These are phyloP conservation scores for Osmozyma mogii DNA, from an alignment of 805 yeast species.

Conservation along the genomic window DNA sequence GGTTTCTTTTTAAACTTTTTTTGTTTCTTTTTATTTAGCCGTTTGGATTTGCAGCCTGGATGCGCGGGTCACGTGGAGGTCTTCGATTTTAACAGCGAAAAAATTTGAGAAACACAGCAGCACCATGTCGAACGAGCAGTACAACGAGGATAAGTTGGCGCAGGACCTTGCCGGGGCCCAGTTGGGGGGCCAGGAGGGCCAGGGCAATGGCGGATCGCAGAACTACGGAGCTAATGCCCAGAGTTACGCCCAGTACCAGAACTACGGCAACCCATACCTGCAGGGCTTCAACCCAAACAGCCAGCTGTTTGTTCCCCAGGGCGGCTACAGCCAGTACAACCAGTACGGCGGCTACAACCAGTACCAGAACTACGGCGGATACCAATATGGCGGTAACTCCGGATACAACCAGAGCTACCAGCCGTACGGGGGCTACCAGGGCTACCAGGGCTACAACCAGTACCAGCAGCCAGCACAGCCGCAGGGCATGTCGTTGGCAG, in stretches of 20 bases:
- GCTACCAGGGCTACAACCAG: conserved; percentile 9
- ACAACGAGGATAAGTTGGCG: conserved; percentile 36
- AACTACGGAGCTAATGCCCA: no score
- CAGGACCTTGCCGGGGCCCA: conserved; percentile 37
- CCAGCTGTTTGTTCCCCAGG: conserved; percentile 42
- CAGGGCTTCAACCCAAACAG: conserved; percentile 41
- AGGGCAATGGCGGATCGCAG: no score
- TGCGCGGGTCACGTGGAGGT: no score
- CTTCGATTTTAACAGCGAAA: no score
- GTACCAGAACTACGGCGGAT: conserved; percentile 10
- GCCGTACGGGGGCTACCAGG: conserved; percentile 3
- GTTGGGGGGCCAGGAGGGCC: conserved; percentile 19
- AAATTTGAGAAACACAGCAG: neutral
- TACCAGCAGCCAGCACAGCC: conserved; percentile 16
- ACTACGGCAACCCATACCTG: conserved; percentile 5
- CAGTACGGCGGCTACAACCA: conserved; percentile 5
- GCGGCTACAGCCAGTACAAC: conserved; percentile 15
- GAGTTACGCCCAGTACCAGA: no score
- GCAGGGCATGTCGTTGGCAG: conserved; percentile 66
- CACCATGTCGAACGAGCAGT: conserved; percentile 12
- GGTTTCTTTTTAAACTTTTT: no score
- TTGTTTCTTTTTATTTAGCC: no score
- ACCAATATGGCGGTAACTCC: no score
- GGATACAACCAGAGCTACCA: conserved; percentile 7
- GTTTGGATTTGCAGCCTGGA: no score